Evolutionary conservation across 768 basidiomycete species (phyloP).

Genomic region (Pholiota conissans): DNA sequence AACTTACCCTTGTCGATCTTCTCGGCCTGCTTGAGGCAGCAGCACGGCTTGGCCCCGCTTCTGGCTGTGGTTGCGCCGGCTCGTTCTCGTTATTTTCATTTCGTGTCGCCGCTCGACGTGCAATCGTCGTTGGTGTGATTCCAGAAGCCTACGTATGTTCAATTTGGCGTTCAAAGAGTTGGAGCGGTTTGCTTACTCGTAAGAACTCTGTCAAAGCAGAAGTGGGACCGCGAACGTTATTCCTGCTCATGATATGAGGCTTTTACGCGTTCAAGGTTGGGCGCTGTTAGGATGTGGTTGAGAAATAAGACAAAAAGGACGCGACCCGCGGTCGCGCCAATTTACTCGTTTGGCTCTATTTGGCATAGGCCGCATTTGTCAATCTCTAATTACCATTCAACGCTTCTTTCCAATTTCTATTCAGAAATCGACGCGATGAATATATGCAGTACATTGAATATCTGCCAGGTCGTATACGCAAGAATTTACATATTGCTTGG

Average conservation of each 20-base stretch:
- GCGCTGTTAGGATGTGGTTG: not conserved
- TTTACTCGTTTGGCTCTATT: constrained; percentile 6
- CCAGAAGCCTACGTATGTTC: constrained; percentile 38
- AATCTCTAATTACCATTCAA: too few relatives aligned
- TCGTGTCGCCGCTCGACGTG: constrained; percentile 35
- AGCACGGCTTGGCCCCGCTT: constrained; percentile 44
- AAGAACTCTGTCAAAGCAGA: constrained; percentile 85
- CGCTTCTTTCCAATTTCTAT: too few relatives aligned
- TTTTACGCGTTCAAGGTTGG: not conserved
- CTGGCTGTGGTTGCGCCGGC: constrained; percentile 29
- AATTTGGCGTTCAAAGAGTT: not conserved
- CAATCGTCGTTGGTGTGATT: constrained; percentile 48
- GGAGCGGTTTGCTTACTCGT: constrained; percentile 42
- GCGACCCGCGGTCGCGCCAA: constrained; percentile 7
- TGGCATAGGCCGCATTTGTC: not conserved
- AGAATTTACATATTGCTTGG: too few relatives aligned
- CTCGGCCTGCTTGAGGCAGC: constrained; percentile 14
- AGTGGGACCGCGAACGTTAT: constrained; percentile 77
- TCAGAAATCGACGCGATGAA: too few relatives aligned
- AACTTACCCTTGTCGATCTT: constrained; percentile 23
- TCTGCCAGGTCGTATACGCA: too few relatives aligned
- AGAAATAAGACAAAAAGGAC: not conserved
- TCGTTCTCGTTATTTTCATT: constrained; percentile 19
- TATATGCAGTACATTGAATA: too few relatives aligned
- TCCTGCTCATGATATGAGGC: constrained; percentile 20